These are phyloP conservation scores for Epichloe hybrida DNA, from an alignment of 2,329 filamentous ascomycete genomes.

Conservation along the genomic window DNA sequence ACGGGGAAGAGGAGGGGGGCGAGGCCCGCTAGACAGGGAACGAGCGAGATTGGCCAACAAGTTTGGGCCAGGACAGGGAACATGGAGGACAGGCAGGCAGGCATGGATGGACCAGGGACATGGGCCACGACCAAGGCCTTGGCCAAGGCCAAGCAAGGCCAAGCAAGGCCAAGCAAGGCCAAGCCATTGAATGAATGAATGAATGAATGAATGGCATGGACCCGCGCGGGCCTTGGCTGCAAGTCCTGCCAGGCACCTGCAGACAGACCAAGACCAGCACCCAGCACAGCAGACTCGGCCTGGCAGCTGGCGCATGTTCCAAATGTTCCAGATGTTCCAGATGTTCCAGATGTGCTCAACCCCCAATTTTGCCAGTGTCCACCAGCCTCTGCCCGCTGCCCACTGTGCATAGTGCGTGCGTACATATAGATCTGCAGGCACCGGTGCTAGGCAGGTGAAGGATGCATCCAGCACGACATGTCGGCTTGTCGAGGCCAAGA, in stretches of 20 bases:
- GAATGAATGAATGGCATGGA: too few relatives aligned
- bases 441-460: not conserved
- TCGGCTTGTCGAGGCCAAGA: not conserved
- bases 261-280: too few relatives aligned
- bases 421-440: not conserved
- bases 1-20: conserved; percentile 4
- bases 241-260: too few relatives aligned
- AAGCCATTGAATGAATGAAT: too few relatives aligned
- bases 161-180: too few relatives aligned
- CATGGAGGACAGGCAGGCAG: not conserved
- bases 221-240: not conserved
- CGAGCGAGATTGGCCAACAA: conserved; percentile 4
- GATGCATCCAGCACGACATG: not conserved
- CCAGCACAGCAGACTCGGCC: too few relatives aligned
- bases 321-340: not conserved
- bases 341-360: not conserved
- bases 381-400: not conserved
- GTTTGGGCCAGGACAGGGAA: not conserved
- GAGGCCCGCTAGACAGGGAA: conserved; percentile 6
- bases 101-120: not conserved
- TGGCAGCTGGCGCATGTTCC: not conserved
- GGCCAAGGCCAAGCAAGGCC: too few relatives aligned
- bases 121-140: not conserved
- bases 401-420: not conserved
- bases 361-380: not conserved